Conservation (phyloP, 148 eudicot species). For the Polygonum aviculare region DNA sequence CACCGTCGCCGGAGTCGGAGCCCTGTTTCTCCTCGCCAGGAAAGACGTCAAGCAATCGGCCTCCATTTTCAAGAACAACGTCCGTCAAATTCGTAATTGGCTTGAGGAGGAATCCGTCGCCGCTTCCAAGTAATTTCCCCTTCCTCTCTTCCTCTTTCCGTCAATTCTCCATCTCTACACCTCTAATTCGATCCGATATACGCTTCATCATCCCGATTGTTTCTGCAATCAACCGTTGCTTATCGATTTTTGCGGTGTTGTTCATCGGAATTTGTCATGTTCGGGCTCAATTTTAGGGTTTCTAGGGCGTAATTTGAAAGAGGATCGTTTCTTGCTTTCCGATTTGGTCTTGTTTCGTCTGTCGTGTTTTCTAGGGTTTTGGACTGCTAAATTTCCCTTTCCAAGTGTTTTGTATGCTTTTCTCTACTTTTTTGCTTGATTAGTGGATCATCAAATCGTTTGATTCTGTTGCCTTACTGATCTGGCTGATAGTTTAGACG, state of each 20-base stretch:
- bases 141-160: not conserved
- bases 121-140: constrained; percentile 52
- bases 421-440: not conserved
- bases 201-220: not conserved
- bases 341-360: not conserved
- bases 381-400: not conserved
- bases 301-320: not conserved
- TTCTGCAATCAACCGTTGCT: not conserved
- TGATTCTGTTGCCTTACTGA: not conserved
- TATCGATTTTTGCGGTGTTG: not conserved
- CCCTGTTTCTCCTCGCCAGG: constrained; percentile 58
- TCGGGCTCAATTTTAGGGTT: not conserved
- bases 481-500: not conserved
- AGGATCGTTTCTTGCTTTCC: not conserved
- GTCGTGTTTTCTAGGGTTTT: constrained; percentile 1
- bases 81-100: constrained; percentile 77
- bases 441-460: not conserved
- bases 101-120: constrained; percentile 68
- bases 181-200: not conserved
- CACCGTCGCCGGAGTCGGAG: constrained; percentile 76
- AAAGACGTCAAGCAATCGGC: constrained; percentile 76
- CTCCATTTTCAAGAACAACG: constrained; percentile 62
- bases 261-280: not conserved
- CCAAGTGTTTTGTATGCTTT: not conserved
- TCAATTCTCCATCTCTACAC: not conserved